Percentiles rank a stretch among this genome's conserved stretches.
Conservation (phyloP, 108 stramenopile genomes). For the Cyclotella choctawhatcheeana region DNA sequence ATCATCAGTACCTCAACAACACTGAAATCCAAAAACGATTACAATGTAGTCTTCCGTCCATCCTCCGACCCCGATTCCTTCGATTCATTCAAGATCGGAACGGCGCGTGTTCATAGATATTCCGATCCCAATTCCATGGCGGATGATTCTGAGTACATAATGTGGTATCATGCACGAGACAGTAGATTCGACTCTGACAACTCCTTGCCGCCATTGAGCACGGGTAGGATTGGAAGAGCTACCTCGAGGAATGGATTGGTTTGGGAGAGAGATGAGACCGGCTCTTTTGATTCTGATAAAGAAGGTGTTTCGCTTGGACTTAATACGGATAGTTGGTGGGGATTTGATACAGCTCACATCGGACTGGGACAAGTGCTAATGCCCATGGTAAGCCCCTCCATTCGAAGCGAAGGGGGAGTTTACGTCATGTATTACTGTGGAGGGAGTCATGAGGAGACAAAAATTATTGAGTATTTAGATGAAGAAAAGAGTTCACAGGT, state of each 20-base stretch:
- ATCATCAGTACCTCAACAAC: background rate
- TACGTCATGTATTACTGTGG: constrained; percentile 95
- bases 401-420: constrained; percentile 84
- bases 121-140: constrained; percentile 42
- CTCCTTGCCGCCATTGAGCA: constrained; percentile 70
- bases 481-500: constrained; percentile 35
- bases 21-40: constrained; percentile 36
- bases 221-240: constrained; percentile 83
- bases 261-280: constrained; percentile 69
- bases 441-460: constrained; percentile 82
- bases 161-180: constrained; percentile 88
- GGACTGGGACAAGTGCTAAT: constrained; percentile 89
- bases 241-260: constrained; percentile 73
- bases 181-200: constrained; percentile 41
- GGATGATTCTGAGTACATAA: constrained; percentile 73
- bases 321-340: constrained; percentile 93
- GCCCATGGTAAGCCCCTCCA: constrained; percentile 84
- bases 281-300: constrained; percentile 61
- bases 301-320: constrained; percentile 76
- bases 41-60: constrained; percentile 64
- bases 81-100: constrained; percentile 76
- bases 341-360: constrained; percentile 90
- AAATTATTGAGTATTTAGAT: constrained; percentile 57
- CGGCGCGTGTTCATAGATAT: constrained; percentile 82
- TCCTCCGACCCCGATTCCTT: constrained; percentile 58